Evolutionary conservation across 768 basidiomycete species (phyloP).

Genomic region (Rhizopogon vinicolor): DNA sequence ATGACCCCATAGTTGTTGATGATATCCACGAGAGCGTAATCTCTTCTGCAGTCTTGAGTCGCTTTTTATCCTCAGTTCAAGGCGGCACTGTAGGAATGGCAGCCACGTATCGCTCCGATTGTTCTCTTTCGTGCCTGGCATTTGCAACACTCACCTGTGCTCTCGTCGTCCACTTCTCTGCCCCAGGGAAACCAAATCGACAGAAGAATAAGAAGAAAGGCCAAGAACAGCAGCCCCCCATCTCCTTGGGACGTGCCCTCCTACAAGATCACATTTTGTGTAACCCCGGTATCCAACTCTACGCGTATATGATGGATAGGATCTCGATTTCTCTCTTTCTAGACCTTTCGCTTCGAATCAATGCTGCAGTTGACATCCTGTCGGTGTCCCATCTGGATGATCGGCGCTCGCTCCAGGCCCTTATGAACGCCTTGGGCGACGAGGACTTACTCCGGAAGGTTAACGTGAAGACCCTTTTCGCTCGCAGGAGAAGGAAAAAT

Average conservation of each 20-base stretch:
- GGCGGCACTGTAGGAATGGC: constrained; percentile 36
- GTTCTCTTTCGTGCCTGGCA: constrained; percentile 32
- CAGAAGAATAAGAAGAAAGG: not conserved
- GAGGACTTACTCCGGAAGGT: constrained; percentile 21
- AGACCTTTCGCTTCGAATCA: constrained; percentile 33
- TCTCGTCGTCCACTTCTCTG: constrained; percentile 30
- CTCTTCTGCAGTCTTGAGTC: constrained; percentile 14
- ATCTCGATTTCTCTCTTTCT: constrained; percentile 34
- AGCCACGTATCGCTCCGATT: constrained; percentile 33
- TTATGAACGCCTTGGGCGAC: constrained; percentile 36
- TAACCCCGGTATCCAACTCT: constrained; percentile 23
- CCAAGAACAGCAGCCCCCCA: not conserved
- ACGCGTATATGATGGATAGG: constrained; percentile 44
- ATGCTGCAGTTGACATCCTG: constrained; percentile 36
- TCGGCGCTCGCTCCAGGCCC: constrained; percentile 30
- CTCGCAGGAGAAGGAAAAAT: not conserved
- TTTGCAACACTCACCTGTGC: constrained; percentile 32
- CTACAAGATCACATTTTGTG: constrained; percentile 31
- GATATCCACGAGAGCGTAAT: constrained; percentile 23
- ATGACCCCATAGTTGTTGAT: constrained; percentile 23
- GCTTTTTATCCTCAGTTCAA: constrained; percentile 24
- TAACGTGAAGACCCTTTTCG: constrained; percentile 25
- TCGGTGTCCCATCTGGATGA: constrained; percentile 18
- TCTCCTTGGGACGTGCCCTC: constrained; percentile 11
- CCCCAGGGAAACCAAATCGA: constrained; percentile 5